Evolutionary conservation across 1,284 basidiomycete species (phyloP).

Genomic region (Tylopilus sp.): DNA sequence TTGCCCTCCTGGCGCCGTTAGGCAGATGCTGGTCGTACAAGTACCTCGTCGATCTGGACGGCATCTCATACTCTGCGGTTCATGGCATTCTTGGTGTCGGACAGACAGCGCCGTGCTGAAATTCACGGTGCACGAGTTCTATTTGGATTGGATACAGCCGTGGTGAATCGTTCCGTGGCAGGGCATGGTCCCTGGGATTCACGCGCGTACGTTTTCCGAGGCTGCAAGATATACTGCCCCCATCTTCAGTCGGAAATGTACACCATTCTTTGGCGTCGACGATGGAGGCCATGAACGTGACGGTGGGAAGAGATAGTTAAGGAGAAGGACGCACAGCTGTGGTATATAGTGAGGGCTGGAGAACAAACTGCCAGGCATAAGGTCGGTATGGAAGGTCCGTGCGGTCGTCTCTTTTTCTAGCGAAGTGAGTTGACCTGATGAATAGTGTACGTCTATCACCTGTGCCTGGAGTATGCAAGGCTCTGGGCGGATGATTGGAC

Average conservation of each 20-base stretch:
- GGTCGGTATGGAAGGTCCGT: conserved; percentile 76
- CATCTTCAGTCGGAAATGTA: conserved; percentile 84
- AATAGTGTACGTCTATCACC: conserved; percentile 77
- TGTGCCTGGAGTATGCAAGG: conserved; percentile 86
- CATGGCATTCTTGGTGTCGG: conserved; percentile 79
- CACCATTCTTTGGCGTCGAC: conserved; percentile 70
- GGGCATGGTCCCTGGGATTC: neutral
- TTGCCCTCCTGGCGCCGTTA: conserved; percentile 72
- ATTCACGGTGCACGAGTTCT: conserved; percentile 88
- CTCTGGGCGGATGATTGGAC: conserved; percentile 81
- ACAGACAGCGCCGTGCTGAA: conserved; percentile 90
- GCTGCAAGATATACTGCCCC: conserved; percentile 91
- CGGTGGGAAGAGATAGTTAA: conserved; percentile 35
- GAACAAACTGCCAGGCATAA: conserved; percentile 73
- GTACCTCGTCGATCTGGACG: conserved; percentile 87
- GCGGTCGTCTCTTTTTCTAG: neutral
- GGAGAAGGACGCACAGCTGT: conserved; percentile 70
- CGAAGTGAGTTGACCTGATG: conserved; percentile 6
- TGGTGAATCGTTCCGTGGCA: conserved; percentile 49
- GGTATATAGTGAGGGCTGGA: conserved; percentile 81
- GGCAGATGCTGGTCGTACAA: conserved; percentile 90
- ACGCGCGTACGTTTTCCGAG: conserved; percentile 37
- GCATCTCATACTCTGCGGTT: conserved; percentile 94
- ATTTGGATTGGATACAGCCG: conserved; percentile 77
- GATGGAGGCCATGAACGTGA: conserved; percentile 47